Conservation (phyloP, 306 rosid species). For the Castanea mollissima region DNA sequence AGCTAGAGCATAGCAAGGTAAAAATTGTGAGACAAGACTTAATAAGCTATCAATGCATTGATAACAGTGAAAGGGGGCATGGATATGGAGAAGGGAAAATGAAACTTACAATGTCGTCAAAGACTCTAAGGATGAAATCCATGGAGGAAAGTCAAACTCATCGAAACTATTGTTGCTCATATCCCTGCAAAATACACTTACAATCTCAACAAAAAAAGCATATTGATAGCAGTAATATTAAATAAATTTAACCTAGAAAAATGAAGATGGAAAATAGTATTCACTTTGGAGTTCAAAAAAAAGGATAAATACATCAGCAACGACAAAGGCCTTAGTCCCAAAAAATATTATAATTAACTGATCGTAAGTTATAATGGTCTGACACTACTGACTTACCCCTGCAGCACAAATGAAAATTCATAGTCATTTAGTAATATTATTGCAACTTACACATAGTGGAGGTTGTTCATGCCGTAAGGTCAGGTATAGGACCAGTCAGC, state of each 20-base stretch:
- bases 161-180: conserved; percentile 60
- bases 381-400: too few species aligned
- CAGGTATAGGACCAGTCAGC: conserved; percentile 52
- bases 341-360: neutral
- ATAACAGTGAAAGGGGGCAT: neutral
- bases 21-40: neutral
- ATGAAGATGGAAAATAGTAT: neutral
- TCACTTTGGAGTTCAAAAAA: neutral
- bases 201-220: neutral
- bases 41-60: neutral
- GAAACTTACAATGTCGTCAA: conserved; percentile 59
- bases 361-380: neutral
- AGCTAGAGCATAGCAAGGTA: neutral
- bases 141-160: conserved; percentile 41
- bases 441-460: conserved; percentile 47
- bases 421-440: neutral
- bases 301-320: too few species aligned
- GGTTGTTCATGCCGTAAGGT: conserved; percentile 45
- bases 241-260: neutral
- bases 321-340: neutral
- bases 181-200: conserved; percentile 37
- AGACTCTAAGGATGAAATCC: conserved; percentile 37
- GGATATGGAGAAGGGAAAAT: neutral
- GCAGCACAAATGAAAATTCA: too few species aligned
- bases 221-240: neutral